A percentile compares a stretch with the other conserved stretches of the same genome.
Evolutionary conservation across 2,329 filamentous ascomycete species (phyloP).

Genomic region (Colletotrichum echinochloae): DNA sequence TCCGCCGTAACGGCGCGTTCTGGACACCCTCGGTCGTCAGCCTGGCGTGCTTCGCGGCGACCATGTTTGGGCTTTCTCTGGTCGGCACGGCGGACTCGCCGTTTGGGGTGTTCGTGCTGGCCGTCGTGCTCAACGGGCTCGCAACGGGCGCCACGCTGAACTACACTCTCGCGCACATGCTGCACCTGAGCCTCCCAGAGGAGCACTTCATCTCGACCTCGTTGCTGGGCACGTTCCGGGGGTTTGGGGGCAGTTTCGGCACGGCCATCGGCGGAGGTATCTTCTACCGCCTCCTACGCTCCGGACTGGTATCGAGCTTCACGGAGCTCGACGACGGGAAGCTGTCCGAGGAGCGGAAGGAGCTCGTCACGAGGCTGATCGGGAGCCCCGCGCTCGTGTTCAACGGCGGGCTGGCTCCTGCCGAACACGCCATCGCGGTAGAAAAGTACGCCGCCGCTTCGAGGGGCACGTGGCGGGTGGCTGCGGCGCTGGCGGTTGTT

Average conservation of each 20-base stretch:
- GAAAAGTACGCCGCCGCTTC: slow-evolving; percentile 61
- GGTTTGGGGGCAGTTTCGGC: slow-evolving; percentile 85
- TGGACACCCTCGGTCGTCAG: slow-evolving; percentile 73
- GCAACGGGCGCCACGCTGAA: slow-evolving; percentile 80
- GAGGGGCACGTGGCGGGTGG: slow-evolving; percentile 60
- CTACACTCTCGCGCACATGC: slow-evolving; percentile 83
- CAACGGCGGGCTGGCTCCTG: slow-evolving; percentile 53
- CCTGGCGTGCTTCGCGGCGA: slow-evolving; percentile 71
- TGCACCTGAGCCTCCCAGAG: slow-evolving; percentile 75
- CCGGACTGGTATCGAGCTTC: slow-evolving; percentile 69
- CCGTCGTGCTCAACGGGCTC: slow-evolving; percentile 78
- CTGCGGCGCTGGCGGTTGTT: slow-evolving; percentile 56
- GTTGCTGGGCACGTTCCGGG: slow-evolving; percentile 82
- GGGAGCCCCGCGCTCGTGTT: slow-evolving; percentile 65
- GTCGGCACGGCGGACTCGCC: slow-evolving; percentile 66
- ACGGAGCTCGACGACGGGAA: slow-evolving; percentile 55
- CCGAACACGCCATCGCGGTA: slow-evolving; percentile 60
- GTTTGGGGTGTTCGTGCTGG: slow-evolving; percentile 65
- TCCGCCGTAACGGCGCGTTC: slow-evolving; percentile 78
- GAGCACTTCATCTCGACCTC: slow-evolving; percentile 82
- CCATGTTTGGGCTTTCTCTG: slow-evolving; percentile 67
- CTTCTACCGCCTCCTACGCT: slow-evolving; percentile 72
- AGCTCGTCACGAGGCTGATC: slow-evolving; percentile 60
- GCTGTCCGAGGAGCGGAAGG: slow-evolving; percentile 50
- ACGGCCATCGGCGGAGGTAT: slow-evolving; percentile 83